Evolutionary conservation across 345 rosid species (phyloP), one percentile per base, ranked within the genome.

Genomic region (Eucalyptus lansdowneana): DNA sequence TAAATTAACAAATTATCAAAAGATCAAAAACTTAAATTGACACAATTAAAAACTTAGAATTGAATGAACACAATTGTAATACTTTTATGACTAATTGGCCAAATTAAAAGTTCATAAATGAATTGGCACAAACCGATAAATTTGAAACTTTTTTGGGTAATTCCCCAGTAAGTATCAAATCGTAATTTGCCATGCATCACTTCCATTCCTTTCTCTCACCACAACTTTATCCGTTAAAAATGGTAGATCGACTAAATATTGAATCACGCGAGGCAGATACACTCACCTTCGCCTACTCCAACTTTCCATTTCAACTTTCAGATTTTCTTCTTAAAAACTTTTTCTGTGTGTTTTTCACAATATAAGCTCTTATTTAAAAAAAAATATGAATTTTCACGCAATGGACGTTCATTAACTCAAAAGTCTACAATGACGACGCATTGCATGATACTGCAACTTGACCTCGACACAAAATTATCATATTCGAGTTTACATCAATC

Each of bases 1-100:
- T 19, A 53, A 53, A 53, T 53, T 53, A 53, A 53, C 5, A 53
- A 53, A 53, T 21, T 21, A 0, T 53, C 1, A 8, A 53, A 53
- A 53, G 0, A 0, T 53, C 1, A 0, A 21, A 53, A 53, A 53
- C n/a, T 0, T 53, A 53, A 53, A 53, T 2, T 8, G 0, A 21
- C 0, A 4, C 4, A 21, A 21, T 21, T 53, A 0, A 53, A 21
- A 53, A 0, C 1, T 53, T 21, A 2, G 0, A 21, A 21, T 53
- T 53, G 25, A 53, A 53, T 21, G 0, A 53, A 2, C 25, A 53
- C 0, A 1, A 53, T 0, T 21, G 58, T 1, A 53, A 8, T 21
- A 8, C 5, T 53, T 21, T 53, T 53, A 53, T 53, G 58, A 0
- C 2, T 53, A 53, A 53, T 21, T 53, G 58, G 25, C 25, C 5